Evolutionary conservation across 768 basidiomycete genomes (phyloP).

Genomic region (Mrakia blollopis): DNA sequence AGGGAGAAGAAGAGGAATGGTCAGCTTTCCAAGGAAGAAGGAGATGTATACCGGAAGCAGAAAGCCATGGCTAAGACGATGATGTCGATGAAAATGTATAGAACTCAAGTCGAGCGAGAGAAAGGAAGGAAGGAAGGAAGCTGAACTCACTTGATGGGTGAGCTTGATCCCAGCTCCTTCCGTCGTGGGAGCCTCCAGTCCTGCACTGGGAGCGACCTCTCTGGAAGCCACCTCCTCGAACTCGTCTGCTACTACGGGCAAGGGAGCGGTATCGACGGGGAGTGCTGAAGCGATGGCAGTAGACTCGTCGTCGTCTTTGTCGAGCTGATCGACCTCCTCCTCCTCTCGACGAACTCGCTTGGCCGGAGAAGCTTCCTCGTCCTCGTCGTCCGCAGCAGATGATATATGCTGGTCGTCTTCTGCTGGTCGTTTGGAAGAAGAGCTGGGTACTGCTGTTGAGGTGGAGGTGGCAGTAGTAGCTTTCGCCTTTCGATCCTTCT

Average conservation of each 20-base stretch:
- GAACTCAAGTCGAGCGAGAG: background rate
- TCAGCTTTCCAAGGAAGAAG: background rate
- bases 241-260: slow-evolving; percentile 81
- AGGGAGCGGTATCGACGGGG: slow-evolving; percentile 39
- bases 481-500: background rate
- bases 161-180: slow-evolving; percentile 55
- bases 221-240: slow-evolving; percentile 91
- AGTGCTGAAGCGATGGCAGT: background rate
- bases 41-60: background rate
- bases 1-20: background rate
- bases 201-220: slow-evolving; percentile 74
- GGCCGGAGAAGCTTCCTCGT: slow-evolving; percentile 26
- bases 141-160: slow-evolving; percentile 63
- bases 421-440: slow-evolving; percentile 1
- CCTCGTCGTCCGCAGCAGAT: background rate
- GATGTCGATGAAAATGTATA: background rate
- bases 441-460: slow-evolving; percentile 21
- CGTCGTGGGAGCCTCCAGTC: slow-evolving; percentile 47
- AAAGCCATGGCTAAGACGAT: background rate
- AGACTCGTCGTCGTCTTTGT: slow-evolving; percentile 14
- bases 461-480: background rate
- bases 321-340: slow-evolving; percentile 5
- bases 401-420: background rate
- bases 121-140: background rate
- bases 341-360: slow-evolving; percentile 30